Evolutionary conservation across 306 rosid species (phyloP), one percentile per base, ranked within the genome.

Genomic region (Carpinus fangiana): DNA sequence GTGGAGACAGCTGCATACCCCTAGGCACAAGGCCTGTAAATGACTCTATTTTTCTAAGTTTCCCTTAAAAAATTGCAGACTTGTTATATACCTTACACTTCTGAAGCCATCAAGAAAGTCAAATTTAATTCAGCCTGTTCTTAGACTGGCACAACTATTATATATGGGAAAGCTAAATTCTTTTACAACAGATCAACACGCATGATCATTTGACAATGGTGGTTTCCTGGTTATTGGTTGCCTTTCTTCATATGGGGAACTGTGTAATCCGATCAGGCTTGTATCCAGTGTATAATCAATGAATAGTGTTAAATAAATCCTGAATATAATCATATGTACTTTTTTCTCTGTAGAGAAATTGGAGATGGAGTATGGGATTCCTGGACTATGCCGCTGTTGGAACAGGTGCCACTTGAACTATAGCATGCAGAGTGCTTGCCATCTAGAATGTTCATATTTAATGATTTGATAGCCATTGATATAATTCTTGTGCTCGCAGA

Each of bases 361-460:
- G 96, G 96, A 82, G 84, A 86, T 65, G 96, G 93, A 70, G 73
- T 77, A n/a, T 84, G 90, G 93, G 90, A 86, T 80, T 91, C 96
- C 53, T 91, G 93, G 93, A 89, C 89, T 60, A 81, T 79, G 90
- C 93, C 93, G 26, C 81, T 91, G 62, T 53, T 68, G 74, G 73
- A 91, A 78, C 96, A 91, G 91, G 93, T 91, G 73, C 83, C 57
- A 73, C 50, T 84, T 72, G 53, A 66, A 71, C 57, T 62, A 50
- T 28, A 74, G 34, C 53, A 43, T 18, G 14, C 69, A 8, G 55
- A 67, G 45, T 78, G 71, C 70, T 31, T 83, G 23, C 57, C 6
- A 56, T 78, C 52, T 45, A 66, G 73, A 45, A 59, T 76, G 53
- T 78, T 87, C 73, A 76, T 41, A 55, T 57, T 50, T 45, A 78